Conservation (phyloP, 1,284 basidiomycete genomes). For the Malassezia globosa region DNA sequence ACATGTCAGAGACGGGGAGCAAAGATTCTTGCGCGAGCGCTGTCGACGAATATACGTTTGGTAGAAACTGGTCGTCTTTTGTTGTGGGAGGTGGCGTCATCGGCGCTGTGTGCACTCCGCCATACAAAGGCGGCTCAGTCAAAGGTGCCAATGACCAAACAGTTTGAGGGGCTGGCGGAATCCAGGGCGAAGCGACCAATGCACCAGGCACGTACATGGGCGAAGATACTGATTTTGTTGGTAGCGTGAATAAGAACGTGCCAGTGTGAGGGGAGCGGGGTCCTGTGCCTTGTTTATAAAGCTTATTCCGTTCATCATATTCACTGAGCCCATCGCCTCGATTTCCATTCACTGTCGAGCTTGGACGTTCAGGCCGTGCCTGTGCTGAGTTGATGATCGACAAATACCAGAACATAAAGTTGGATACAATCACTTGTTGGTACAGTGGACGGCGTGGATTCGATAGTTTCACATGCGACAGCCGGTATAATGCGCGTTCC, state of each 20-base stretch:
- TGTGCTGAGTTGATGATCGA: constrained; percentile 76
- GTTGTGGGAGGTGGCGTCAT: too few relatives aligned
- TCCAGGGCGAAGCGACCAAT: too few relatives aligned
- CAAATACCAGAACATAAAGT: constrained; percentile 99
- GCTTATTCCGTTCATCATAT: constrained; percentile 15
- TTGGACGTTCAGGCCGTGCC: constrained; percentile 16
- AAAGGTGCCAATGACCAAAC: too few relatives aligned
- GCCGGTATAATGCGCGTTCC: constrained; percentile 87
- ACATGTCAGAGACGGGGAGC: too few relatives aligned
- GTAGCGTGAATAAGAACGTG: not conserved
- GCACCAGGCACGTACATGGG: too few relatives aligned
- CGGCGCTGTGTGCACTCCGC: too few relatives aligned
- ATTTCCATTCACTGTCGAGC: not conserved
- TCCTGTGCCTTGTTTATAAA: constrained; percentile 1
- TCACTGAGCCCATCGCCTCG: constrained; percentile 7
- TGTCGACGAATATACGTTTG: too few relatives aligned
- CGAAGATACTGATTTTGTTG: too few relatives aligned
- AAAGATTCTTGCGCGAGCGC: too few relatives aligned
- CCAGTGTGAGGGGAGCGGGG: constrained; percentile 9
- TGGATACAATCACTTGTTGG: constrained; percentile 96
- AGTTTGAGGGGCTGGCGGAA: too few relatives aligned
- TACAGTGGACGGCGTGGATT: constrained; percentile 90
- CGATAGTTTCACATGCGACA: constrained; percentile 96
- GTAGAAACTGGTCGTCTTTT: too few relatives aligned
- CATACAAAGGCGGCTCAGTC: too few relatives aligned